These are phyloP conservation scores for Emiliania huxleyi DNA, from an alignment of 78 protist species.

Conservation along the genomic window DNA sequence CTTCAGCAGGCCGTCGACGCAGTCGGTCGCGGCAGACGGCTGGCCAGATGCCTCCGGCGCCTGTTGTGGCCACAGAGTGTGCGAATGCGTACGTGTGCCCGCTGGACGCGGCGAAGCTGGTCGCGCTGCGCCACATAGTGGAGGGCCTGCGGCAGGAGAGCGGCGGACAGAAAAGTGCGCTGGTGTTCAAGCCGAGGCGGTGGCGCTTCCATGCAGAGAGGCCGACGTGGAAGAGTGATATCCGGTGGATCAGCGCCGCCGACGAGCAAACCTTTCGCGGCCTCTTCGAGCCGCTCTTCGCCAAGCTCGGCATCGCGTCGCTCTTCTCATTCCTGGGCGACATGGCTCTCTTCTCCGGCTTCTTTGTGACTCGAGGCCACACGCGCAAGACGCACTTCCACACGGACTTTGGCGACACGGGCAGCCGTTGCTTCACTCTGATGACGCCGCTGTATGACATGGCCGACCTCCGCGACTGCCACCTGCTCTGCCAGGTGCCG, in stretches of 20 bases:
- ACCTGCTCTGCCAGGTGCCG: background rate
- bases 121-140: no score
- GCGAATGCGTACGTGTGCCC: no score
- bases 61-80: no score
- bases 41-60: no score
- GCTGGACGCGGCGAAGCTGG: no score
- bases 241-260: background rate
- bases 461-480: background rate
- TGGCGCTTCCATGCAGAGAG: conserved; percentile 6
- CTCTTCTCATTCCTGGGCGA: background rate
- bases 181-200: no score
- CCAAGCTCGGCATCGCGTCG: background rate
- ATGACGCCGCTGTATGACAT: conserved; percentile 2
- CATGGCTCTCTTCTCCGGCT: background rate
- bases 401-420: background rate
- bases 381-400: background rate
- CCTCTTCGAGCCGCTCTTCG: background rate
- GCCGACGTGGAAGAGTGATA: background rate
- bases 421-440: background rate
- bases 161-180: no score
- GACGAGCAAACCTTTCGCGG: background rate
- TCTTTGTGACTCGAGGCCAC: background rate
- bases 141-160: no score
- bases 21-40: no score
- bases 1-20: no score